These are phyloP conservation scores for Lipomyces oligophaga DNA, from an alignment of 805 yeast genomes.

Conservation along the genomic window DNA sequence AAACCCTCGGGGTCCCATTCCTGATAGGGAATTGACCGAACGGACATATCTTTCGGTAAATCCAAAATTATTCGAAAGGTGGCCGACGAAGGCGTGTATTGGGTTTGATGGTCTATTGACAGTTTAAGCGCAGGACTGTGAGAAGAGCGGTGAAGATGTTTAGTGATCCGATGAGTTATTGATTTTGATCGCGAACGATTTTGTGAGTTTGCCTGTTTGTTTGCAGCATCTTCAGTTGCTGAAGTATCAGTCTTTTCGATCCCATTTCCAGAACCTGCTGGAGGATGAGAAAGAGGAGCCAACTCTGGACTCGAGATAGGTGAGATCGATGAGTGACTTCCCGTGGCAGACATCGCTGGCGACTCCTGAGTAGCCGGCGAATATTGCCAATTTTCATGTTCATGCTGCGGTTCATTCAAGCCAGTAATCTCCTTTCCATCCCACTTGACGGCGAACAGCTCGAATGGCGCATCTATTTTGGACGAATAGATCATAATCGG, in stretches of 20 bases:
- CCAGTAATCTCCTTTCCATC: slow-evolving; percentile 5
- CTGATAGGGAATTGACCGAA: slow-evolving; percentile 10
- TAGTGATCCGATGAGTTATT: slow-evolving; percentile 3
- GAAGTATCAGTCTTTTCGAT: not conserved
- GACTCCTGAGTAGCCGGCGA: not conserved
- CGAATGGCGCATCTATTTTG: slow-evolving; percentile 20
- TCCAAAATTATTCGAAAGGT: slow-evolving; percentile 6
- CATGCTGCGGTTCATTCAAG: not conserved
- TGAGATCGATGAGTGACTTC: too few relatives aligned
- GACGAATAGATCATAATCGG: slow-evolving; percentile 18
- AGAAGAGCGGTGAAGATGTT: slow-evolving; percentile 3
- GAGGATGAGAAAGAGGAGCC: not conserved
- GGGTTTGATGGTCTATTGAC: slow-evolving; percentile 1
- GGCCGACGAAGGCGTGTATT: slow-evolving; percentile 10
- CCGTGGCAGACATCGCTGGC: not conserved
- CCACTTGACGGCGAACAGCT: slow-evolving; percentile 19
- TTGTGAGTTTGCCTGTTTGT: not conserved
- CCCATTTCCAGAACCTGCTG: not conserved
- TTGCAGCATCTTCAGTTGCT: not conserved
- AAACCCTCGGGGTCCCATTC: slow-evolving; percentile 24
- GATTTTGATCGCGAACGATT: not conserved
- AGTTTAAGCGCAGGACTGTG: not conserved
- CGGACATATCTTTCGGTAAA: slow-evolving; percentile 12
- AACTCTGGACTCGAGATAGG: too few relatives aligned
- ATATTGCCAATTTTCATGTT: not conserved